A percentile compares a stretch with the other conserved stretches of the same genome.
phyloP scores from a whole-genome alignment of 441 rosid species.

The Gossypium gossypioides region DNA sequence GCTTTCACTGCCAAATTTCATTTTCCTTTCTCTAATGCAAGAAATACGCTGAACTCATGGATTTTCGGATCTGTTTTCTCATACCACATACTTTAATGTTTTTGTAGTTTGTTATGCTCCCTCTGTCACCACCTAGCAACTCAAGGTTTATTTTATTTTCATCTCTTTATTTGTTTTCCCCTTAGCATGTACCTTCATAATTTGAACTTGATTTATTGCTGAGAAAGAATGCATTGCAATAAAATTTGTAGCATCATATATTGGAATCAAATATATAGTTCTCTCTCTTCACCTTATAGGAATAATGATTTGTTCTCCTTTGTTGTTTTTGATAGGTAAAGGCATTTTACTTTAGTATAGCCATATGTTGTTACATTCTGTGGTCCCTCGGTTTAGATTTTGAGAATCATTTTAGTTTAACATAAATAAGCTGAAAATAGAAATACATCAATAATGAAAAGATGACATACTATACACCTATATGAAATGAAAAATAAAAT shows the following conservation, averaged over 20 bases:
- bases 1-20: not conserved
- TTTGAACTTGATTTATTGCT: not conserved
- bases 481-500: slow-evolving; percentile 4
- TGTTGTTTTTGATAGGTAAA: not conserved
- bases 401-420: not conserved
- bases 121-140: not conserved
- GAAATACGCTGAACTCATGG: not conserved
- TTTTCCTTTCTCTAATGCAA: slow-evolving; percentile 2
- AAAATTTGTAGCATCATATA: not conserved
- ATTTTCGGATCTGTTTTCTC: not conserved
- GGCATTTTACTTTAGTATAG: not conserved
- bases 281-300: not conserved
- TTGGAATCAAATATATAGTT: not conserved
- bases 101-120: slow-evolving; percentile 2
- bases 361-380: not conserved
- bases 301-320: not conserved
- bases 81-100: not conserved
- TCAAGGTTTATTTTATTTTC: slow-evolving; percentile 6
- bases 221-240: not conserved
- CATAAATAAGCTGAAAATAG: not conserved
- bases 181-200: not conserved
- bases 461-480: not conserved
- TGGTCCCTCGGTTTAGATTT: not conserved
- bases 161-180: not conserved
- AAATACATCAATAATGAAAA: not conserved